Base-by-base conservation (phyloP, 179 eudicot species). In the Vitellaria paradoxa region DNA sequence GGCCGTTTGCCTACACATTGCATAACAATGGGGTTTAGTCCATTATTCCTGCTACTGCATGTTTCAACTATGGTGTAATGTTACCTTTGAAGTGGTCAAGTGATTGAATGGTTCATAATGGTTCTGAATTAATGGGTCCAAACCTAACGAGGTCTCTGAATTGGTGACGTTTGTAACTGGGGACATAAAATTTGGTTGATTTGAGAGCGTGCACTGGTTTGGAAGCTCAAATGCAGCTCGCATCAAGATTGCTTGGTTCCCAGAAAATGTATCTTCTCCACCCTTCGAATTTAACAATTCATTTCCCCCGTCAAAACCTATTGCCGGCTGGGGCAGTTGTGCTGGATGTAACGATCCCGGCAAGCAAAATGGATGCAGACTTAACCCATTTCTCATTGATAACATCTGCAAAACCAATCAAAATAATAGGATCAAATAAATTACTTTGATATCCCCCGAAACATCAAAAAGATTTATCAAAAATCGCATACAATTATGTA, bases 371-470 rank as follows among this genome's bases (percentile, higher is more conserved):
- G 85, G 89, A 81, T 86, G 67, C 37, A 30, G 37, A 83, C 88
- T 82, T 73, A 86, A 80, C 77, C 96, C 93, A 75, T 90, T 94
- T 86, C 97, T 89, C 91, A 94, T 78, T 46, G 98, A 89, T 84
- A 94, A 74, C 93, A 91, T 92, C 98, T 94, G 89, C 52, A 79
- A 85, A 56, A 73, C 67, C 75, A 76, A 45, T 57, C 73, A 57
- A n/a, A 75, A 62, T 12, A 40, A 60, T 75, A 57, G 23, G 23
- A 26, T 68, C 7, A 30, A 62, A 68, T 17, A 57, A 23, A 57
- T 55, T 15, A 72, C 37, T 30, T 30, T 30, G 37, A 30, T 30
- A 30, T 30, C 37, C 37, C 37, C 37, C 2, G 37, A 1, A 30
- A 30, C 37, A 30, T 30, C 37, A 30, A 30, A 30, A 30, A 30